Percentiles rank a stretch among this genome's conserved stretches.
Conservation (phyloP, 106 monocot species). For the Xerophyta viscosa region DNA sequence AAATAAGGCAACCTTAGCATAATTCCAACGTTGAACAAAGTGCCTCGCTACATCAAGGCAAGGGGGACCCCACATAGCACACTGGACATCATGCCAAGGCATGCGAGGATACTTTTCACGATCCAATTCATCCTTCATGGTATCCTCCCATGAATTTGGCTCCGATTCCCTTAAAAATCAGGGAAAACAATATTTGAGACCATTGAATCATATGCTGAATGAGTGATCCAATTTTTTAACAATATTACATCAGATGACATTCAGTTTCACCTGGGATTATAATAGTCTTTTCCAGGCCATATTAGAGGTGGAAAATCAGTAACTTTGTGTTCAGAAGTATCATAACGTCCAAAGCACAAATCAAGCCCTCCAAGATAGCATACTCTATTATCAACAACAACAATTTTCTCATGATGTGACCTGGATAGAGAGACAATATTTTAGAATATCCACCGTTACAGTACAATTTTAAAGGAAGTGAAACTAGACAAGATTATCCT, state of each 20-base stretch:
- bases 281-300: no score
- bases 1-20: constrained; percentile 89
- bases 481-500: constrained; percentile 3
- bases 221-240: no score
- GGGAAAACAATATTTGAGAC: not conserved
- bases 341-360: constrained; percentile 99
- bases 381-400: constrained; percentile 85
- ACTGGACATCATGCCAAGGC: constrained; percentile 99
- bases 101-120: constrained; percentile 90
- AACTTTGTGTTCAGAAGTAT: constrained; percentile 69
- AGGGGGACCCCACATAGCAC: constrained; percentile 96
- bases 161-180: constrained; percentile 73
- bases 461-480: no score
- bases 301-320: constrained; percentile 69
- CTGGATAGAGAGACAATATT: constrained; percentile 20
- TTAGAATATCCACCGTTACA: no score
- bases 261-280: constrained; percentile 99
- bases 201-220: no score
- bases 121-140: constrained; percentile 89
- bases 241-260: no score
- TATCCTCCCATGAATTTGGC: constrained; percentile 98
- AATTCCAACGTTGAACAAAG: no score
- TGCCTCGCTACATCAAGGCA: constrained; percentile 94
- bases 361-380: constrained; percentile 97
- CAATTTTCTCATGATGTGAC: constrained; percentile 99